Evolutionary conservation across 2,329 filamentous ascomycete species (phyloP), one percentile per base, ranked within the genome.

Genomic region (Botryosphaeria dothidea): DNA sequence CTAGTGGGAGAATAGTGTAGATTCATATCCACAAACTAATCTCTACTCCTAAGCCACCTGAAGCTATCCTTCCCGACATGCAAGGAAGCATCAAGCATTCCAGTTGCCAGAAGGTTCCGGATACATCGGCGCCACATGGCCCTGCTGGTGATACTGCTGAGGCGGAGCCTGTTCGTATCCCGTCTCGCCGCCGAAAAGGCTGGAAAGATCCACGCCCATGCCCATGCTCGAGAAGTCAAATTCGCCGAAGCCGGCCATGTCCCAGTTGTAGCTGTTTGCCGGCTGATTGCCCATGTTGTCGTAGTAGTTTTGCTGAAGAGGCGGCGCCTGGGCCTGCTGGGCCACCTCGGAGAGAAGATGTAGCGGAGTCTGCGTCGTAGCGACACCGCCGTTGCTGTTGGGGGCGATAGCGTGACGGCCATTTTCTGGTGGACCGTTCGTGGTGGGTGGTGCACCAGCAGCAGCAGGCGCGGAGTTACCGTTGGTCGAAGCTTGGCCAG

Each of bases 341-440:
- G 77, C 77, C n/a, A 77, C 77, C 68, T 79, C 76, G 3, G 76
- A 78, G 8, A 78, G 70, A 25, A 78, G 71, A 62, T 77, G 76
- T 6, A 78, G 71, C 7, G 75, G 75, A 1, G 75, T 78, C 65
- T 77, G 76, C 34, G 72, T 76, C 1, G 70, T 60, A 9, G 75
- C 70, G 34, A 58, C 25, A n/a, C 61, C 36, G 45, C 31, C 43
- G 43, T 29, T 46, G 63, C 76, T 77, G 15, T 58, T 58, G 2
- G 52, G 15, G 6, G 11, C 78, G 71, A 36, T 79, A 68, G 52
- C 77, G 77, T n/a, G 79, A 71, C 45, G 69, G 66, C 25, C 13
- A 13, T 51, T 19, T 62, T 62, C 51, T 31, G 52, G 23, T 46
- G 34, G 36, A 38, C 54, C 54, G 54, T 66, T 66, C 11, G 62